Conservation (phyloP, 345 rosid species). For the Trapa bicornis region DNA sequence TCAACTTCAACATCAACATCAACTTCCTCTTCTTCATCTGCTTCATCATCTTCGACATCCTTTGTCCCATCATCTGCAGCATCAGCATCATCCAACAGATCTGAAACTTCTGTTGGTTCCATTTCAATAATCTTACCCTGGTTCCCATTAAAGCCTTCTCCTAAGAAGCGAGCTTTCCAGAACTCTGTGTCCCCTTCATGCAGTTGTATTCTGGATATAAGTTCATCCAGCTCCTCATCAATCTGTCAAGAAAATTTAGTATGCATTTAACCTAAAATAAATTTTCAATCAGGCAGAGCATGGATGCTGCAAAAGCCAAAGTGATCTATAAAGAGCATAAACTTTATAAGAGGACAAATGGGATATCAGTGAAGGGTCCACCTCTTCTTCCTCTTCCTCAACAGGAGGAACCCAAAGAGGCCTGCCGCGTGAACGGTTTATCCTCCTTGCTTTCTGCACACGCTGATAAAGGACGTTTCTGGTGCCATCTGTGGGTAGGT, state of each 20-base stretch:
- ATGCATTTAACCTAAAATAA: neutral
- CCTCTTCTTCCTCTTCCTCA: slow-evolving; percentile 95
- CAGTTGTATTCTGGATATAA: slow-evolving; percentile 73
- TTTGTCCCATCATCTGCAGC: slow-evolving; percentile 38
- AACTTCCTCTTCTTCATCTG: slow-evolving; percentile 39
- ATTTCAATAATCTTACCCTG: slow-evolving; percentile 35
- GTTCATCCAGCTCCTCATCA: slow-evolving; percentile 74
- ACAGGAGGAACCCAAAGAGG: slow-evolving; percentile 99
- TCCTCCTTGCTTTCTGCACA: slow-evolving; percentile 94
- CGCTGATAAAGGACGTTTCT: slow-evolving; percentile 98
- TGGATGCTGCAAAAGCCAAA: neutral
- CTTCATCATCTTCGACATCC: slow-evolving; percentile 48
- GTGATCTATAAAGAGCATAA: neutral
- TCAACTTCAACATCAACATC: slow-evolving; percentile 56
- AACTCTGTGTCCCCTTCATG: slow-evolving; percentile 95
- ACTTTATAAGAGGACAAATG: neutral
- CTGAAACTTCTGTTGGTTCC: slow-evolving; percentile 31
- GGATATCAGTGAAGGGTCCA: slow-evolving; percentile 13
- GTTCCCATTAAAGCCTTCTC: slow-evolving; percentile 52
- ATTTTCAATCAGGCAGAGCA: neutral
- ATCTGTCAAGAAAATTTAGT: slow-evolving; percentile 30
- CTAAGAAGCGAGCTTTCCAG: slow-evolving; percentile 89
- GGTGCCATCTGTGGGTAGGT: slow-evolving; percentile 86
- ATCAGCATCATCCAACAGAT: slow-evolving; percentile 42
- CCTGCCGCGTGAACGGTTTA: slow-evolving; percentile 90